Conservation (phyloP, 2,329 filamentous ascomycete genomes). For the Penicillium expansum region DNA sequence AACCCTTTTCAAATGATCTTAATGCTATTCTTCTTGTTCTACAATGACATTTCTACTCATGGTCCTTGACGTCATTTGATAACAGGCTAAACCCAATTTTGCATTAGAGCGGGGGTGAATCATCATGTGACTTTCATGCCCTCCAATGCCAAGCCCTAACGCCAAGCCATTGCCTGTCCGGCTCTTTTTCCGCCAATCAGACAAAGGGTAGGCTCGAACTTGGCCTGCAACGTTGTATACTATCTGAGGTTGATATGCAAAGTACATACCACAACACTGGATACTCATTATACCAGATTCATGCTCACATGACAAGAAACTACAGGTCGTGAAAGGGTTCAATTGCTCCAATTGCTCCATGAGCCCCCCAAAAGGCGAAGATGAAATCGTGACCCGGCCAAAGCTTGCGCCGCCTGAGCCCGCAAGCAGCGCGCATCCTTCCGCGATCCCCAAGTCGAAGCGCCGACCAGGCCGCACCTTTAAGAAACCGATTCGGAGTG, state of each 20-base stretch:
- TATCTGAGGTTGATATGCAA: not conserved
- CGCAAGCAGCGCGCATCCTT: not conserved
- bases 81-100: not conserved
- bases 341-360: not conserved
- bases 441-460: not conserved
- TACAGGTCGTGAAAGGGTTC: not conserved
- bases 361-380: not conserved
- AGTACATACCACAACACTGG: not conserved
- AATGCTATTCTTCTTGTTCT: not conserved
- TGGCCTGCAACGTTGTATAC: not conserved
- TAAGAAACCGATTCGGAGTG: slow-evolving; percentile 8
- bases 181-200: slow-evolving; percentile 10
- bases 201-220: not conserved
- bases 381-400: not conserved
- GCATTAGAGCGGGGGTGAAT: slow-evolving; percentile 1
- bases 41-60: not conserved
- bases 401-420: not conserved
- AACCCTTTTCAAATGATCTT: not conserved
- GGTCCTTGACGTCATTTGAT: slow-evolving; percentile 17
- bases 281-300: not conserved
- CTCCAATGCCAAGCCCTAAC: slow-evolving; percentile 3
- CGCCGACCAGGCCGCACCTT: slow-evolving; percentile 12
- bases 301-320: not conserved
- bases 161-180: slow-evolving; percentile 3
- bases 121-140: slow-evolving; percentile 10